Evolutionary conservation across 495 filamentous ascomycete genomes (phyloP), one percentile per base, ranked within the genome.

Genomic region (Penicillium goetzii): DNA sequence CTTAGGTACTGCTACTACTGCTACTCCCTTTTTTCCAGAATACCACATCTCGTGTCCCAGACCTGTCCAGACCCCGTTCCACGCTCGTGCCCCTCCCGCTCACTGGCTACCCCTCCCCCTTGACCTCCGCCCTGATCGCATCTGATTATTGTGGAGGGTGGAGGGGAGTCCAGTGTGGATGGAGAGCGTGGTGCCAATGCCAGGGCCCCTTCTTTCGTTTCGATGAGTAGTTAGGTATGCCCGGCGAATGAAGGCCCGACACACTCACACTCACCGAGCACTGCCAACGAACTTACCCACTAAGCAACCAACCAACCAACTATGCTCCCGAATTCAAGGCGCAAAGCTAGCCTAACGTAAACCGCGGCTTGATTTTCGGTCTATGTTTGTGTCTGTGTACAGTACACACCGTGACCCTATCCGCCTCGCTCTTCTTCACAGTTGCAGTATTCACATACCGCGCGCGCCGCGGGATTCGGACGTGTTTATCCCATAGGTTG

Each of bases 61-160:
- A n/a, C n/a, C n/a, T n/a, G n/a, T 61, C 59, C 30, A 61, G 59
- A 61, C 59, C 50, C 38, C 14, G 49, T 50, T 55, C 59, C 12
- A 30, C 59, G 59, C 59, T 21, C 28, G 41, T 11, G 10, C 38
- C 33, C 34, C 21, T n/a, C 47, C 33, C 34, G 33, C 58, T 60
- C 8, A 60, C 58, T 51, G 58, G 58, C 58, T 38, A n/a, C 8
- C 40, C 34, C 56, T 17, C 17, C 40, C 30, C 14, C 25, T 33
- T 41, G 28, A 26, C n/a, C 4, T 11, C 38, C 40, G 41, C 30
- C 4, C 23, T 21, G 36, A 33, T 41, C 26, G 38, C 33, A 11
- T 32, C 30, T 32, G 30, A 8, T 17, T 30, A 19, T 30, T 9
- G 49, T 54, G 45, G 21, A 21, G 25, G 40, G 56, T 33, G 33